These are phyloP conservation scores for Angomonas desouzai DNA, from an alignment of 208 protist genomes.

Conservation along the genomic window DNA sequence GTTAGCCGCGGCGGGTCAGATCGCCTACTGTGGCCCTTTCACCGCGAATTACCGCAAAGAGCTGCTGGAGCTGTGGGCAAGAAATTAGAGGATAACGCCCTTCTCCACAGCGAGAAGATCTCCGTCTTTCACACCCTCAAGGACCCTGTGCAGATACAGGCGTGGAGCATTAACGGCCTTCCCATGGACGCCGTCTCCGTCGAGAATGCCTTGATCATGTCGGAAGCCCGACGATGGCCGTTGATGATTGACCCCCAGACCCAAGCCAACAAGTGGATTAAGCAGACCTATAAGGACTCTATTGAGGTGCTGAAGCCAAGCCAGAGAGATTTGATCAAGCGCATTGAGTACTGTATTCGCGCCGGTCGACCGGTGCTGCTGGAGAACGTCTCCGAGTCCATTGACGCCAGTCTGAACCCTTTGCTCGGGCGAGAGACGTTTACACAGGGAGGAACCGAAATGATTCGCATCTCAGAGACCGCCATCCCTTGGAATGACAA, in stretches of 20 bases:
- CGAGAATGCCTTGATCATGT: slow-evolving; percentile 97
- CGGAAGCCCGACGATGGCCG: slow-evolving; percentile 94
- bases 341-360: slow-evolving; percentile 93
- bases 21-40: slow-evolving; percentile 97
- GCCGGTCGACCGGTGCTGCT: slow-evolving; percentile 94
- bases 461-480: slow-evolving; percentile 97
- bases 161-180: slow-evolving; percentile 95
- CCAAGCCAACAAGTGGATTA: slow-evolving; percentile 98
- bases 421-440: slow-evolving; percentile 95
- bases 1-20: slow-evolving; percentile 92
- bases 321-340: slow-evolving; percentile 95
- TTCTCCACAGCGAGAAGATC: slow-evolving; percentile 84
- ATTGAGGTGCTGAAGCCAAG: slow-evolving; percentile 96
- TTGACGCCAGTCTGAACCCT: slow-evolving; percentile 96
- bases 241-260: slow-evolving; percentile 99
- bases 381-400: slow-evolving; percentile 94
- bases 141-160: slow-evolving; percentile 93
- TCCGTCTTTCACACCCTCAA: slow-evolving; percentile 91
- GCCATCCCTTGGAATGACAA: slow-evolving; percentile 94
- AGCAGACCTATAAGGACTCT: slow-evolving; percentile 92
- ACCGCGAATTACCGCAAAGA: slow-evolving; percentile 88
- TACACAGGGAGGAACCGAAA: slow-evolving; percentile 87
- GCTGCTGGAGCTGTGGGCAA: slow-evolving; percentile 84
- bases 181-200: slow-evolving; percentile 95
- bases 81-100: slow-evolving; percentile 57